Evolutionary conservation across 2,329 filamentous ascomycete genomes (phyloP).

Genomic region (Colletotrichum plurivorum): DNA sequence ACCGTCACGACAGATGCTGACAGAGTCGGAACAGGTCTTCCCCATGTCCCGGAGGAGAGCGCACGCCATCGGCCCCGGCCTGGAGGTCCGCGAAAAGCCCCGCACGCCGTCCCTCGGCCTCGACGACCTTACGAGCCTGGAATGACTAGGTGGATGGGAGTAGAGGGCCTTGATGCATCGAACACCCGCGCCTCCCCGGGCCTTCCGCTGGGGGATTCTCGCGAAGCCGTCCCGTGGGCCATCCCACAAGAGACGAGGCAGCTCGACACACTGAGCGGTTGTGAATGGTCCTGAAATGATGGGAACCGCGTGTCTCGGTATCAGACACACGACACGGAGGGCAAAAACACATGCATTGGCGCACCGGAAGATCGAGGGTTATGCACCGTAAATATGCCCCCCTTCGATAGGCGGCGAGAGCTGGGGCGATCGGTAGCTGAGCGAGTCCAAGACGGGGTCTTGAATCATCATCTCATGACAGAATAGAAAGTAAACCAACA

Average conservation of each 20-base stretch:
- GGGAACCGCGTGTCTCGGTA: not conserved
- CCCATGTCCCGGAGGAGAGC: slow-evolving; percentile 72
- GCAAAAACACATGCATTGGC: slow-evolving; percentile 17
- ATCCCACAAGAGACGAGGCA: not conserved
- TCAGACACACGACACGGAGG: not conserved
- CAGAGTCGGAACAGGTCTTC: slow-evolving; percentile 62
- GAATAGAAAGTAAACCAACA: slow-evolving; percentile 4
- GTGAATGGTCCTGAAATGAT: not conserved
- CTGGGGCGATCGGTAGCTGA: not conserved
- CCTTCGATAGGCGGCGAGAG: slow-evolving; percentile 23
- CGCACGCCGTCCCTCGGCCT: slow-evolving; percentile 70
- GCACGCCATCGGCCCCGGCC: slow-evolving; percentile 82
- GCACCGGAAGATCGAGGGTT: slow-evolving; percentile 17
- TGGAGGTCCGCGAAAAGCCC: slow-evolving; percentile 82
- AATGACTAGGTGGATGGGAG: slow-evolving; percentile 59
- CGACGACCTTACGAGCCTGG: slow-evolving; percentile 77
- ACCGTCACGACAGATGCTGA: not conserved
- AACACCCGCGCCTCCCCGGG: not conserved
- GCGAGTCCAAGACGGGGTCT: slow-evolving; percentile 1
- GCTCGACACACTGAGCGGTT: not conserved
- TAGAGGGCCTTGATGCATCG: slow-evolving; percentile 2
- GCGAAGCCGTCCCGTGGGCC: not conserved
- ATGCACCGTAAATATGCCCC: slow-evolving; percentile 1
- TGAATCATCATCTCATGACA: slow-evolving; percentile 12
- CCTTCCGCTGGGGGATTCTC: not conserved